Evolutionary conservation across 2,329 filamentous ascomycete species (phyloP).

Genomic region (Emericellopsis cladophorae): DNA sequence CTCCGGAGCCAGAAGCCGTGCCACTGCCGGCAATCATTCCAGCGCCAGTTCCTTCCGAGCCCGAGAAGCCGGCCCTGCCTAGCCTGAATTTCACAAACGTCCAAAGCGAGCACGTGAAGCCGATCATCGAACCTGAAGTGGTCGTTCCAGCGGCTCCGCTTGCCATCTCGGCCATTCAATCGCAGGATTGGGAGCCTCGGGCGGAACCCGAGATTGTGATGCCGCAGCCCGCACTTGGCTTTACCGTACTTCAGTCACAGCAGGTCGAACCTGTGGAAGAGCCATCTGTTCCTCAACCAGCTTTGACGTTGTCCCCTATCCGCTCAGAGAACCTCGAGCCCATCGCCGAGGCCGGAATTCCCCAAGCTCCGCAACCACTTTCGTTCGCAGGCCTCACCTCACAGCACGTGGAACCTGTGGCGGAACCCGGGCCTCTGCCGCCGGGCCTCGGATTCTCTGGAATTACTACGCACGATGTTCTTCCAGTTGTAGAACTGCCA

Average conservation of each 20-base stretch:
- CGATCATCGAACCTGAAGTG: slow-evolving; percentile 12
- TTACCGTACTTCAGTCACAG: slow-evolving; percentile 8
- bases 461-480: slow-evolving; percentile 13
- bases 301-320: slow-evolving; percentile 6
- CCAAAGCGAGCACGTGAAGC: slow-evolving; percentile 22
- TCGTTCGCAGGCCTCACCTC: slow-evolving; percentile 7
- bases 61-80: slow-evolving; percentile 5
- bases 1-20: slow-evolving; percentile 7
- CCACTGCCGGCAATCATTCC: neutral
- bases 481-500: slow-evolving; percentile 11
- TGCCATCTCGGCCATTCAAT: slow-evolving; percentile 6
- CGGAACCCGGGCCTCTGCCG: slow-evolving; percentile 8
- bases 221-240: slow-evolving; percentile 6
- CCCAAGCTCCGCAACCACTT: slow-evolving; percentile 6
- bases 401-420: slow-evolving; percentile 8
- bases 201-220: slow-evolving; percentile 4
- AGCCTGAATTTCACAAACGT: slow-evolving; percentile 16
- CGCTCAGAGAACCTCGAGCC: slow-evolving; percentile 15
- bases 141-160: neutral
- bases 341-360: slow-evolving; percentile 7
- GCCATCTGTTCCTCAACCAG: slow-evolving; percentile 7
- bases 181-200: slow-evolving; percentile 15
- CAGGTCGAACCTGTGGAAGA: slow-evolving; percentile 9
- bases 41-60: slow-evolving; percentile 7
- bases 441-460: slow-evolving; percentile 8